Evolutionary conservation across 225 moss, liverwort and hornwort species (phyloP).

Genomic region (Anthoceros angustus): DNA sequence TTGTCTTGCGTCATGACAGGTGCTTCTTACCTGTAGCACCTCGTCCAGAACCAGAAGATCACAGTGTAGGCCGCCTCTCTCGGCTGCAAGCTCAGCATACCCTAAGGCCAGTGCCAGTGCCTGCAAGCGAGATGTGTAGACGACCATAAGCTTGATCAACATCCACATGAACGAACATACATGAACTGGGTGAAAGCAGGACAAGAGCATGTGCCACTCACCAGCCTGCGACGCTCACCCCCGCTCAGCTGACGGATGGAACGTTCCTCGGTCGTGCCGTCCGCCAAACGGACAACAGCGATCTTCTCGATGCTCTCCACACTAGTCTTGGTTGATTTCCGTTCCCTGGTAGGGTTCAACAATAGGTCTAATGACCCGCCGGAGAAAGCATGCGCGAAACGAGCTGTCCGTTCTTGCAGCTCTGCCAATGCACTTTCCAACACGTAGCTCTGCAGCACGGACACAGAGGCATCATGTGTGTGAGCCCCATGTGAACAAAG

Average conservation of each 20-base stretch:
- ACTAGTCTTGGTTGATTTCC: slow-evolving; percentile 51
- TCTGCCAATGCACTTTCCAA: slow-evolving; percentile 84
- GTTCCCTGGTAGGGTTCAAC: slow-evolving; percentile 63
- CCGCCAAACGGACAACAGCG: slow-evolving; percentile 61
- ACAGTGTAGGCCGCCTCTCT: slow-evolving; percentile 76
- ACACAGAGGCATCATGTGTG: neutral
- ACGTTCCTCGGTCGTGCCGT: slow-evolving; percentile 46
- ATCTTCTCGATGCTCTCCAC: slow-evolving; percentile 82
- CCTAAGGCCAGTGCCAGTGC: slow-evolving; percentile 81
- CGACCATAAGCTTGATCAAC: neutral
- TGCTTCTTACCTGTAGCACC: slow-evolving; percentile 56
- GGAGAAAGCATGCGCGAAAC: slow-evolving; percentile 59
- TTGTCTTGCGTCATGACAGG: no score
- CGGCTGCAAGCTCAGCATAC: slow-evolving; percentile 66
- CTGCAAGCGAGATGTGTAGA: slow-evolving; percentile 31
- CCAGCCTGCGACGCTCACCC: slow-evolving; percentile 92
- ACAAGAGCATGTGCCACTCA: slow-evolving; percentile 10
- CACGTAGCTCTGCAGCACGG: slow-evolving; percentile 60
- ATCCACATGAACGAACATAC: neutral
- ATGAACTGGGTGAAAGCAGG: neutral
- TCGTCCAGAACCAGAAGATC: slow-evolving; percentile 94
- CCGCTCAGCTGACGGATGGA: slow-evolving; percentile 90
- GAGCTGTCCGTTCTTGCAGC: slow-evolving; percentile 75
- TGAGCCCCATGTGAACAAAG: neutral
- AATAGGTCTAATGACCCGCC: slow-evolving; percentile 77